These are phyloP conservation scores for Sporothrix brasiliensis DNA, from an alignment of 2,329 filamentous ascomycete genomes.

Conservation along the genomic window DNA sequence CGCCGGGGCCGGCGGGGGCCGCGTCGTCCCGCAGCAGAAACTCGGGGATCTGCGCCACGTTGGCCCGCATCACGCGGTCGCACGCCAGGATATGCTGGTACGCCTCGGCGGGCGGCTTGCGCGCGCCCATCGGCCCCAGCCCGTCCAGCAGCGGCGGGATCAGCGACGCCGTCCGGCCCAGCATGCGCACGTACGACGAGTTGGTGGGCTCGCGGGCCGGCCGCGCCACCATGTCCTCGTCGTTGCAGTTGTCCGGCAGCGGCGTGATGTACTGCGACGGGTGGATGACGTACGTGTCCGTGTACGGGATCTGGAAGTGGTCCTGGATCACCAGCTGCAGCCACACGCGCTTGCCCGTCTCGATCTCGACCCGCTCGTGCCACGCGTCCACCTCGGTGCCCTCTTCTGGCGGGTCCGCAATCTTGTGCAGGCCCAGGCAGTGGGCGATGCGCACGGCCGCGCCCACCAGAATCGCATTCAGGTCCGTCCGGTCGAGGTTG, in stretches of 20 bases:
- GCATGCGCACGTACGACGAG: slow-evolving; percentile 38
- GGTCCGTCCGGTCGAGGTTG: slow-evolving; percentile 43
- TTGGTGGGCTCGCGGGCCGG: slow-evolving; percentile 30
- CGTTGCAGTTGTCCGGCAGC: slow-evolving; percentile 42
- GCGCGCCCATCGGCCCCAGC: slow-evolving; percentile 40
- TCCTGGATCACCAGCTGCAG: slow-evolving; percentile 45
- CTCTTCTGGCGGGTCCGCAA: slow-evolving; percentile 24
- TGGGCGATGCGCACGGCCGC: slow-evolving; percentile 44
- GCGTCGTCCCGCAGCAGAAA: slow-evolving; percentile 40
- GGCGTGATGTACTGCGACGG: slow-evolving; percentile 43
- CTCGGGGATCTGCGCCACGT: slow-evolving; percentile 41
- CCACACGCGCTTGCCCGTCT: slow-evolving; percentile 45
- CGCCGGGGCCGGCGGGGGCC: not conserved
- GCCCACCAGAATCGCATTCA: slow-evolving; percentile 43
- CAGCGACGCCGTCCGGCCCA: slow-evolving; percentile 40
- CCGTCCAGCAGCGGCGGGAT: slow-evolving; percentile 42
- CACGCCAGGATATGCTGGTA: slow-evolving; percentile 42
- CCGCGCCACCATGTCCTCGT: slow-evolving; percentile 38
- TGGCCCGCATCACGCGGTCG: slow-evolving; percentile 41
- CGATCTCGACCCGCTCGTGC: slow-evolving; percentile 38
- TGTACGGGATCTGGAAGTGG: slow-evolving; percentile 43
- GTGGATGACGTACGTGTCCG: slow-evolving; percentile 44
- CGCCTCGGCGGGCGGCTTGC: slow-evolving; percentile 39
- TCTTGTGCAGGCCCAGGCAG: slow-evolving; percentile 39
- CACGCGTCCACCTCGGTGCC: slow-evolving; percentile 11